Base-by-base conservation (phyloP, 179 eudicot species). In the Spergularia azorica region DNA sequence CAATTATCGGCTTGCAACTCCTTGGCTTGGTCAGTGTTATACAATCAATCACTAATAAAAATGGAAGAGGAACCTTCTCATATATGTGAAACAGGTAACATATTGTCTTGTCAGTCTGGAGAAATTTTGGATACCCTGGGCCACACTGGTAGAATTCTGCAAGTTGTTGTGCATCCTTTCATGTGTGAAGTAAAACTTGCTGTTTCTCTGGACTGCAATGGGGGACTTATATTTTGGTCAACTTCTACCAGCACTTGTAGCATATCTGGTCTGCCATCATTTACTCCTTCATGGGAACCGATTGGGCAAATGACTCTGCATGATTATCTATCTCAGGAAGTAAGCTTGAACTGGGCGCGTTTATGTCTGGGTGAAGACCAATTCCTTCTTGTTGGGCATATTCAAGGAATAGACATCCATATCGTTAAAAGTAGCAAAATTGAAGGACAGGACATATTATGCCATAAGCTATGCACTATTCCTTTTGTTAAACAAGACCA, bases 131-230 rank as follows among this genome's bases (percentile, higher is more conserved):
- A 87, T 80, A 79, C 87, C 68, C 81, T 83, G 73, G 92, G 99
- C 65, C 99, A 96, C 81, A 76, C 83, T 63, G 96, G 96, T 74
- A 92, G 88, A 71, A 76, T 86, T 79, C 74, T 92, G 79, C 93
- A 96, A 76, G 88, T 96, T 77, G 86, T 90, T 63, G 87, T 96
- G 81, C 98, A 87, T 83, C 92, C 94, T 32, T 79, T 63, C 75
- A 63, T 72, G 72, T 77, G 69, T 74, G 89, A 87, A 74, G 76
- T 74, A 80, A 84, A 87, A 74, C 78, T 93, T 77, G 93, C 94
- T 81, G 96, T 82, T 83, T 96, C 99, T 71, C 83, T 96, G 81
- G 97, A 96, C 82, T 74, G 85, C 60, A 80, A 87, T 82, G 99
- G 98, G 50, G 72, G 81, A 79, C 86, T 94, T 67, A 68, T 94